Conservation (phyloP, 2,329 filamentous ascomycete species). For the Setomelanomma holmii region DNA sequence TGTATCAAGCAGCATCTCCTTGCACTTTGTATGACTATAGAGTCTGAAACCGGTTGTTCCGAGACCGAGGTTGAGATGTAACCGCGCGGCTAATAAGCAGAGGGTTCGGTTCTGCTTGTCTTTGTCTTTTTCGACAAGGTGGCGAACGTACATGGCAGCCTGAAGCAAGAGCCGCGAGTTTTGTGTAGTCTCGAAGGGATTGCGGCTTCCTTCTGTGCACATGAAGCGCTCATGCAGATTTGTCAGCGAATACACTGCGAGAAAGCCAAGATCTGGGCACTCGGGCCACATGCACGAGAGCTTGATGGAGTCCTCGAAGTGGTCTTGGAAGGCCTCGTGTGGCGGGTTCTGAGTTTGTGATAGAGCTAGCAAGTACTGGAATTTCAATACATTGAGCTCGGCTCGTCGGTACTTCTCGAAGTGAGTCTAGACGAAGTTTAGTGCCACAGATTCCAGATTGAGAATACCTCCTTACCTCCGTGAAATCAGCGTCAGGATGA, state of each 20-base stretch:
- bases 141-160: conserved; percentile 35
- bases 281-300: conserved; percentile 19
- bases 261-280: conserved; percentile 22
- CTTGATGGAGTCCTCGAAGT: conserved; percentile 18
- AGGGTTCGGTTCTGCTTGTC: conserved; percentile 35
- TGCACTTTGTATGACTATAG: conserved; percentile 35
- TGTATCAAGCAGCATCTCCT: conserved; percentile 46
- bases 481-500: background rate
- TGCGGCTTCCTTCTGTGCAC: background rate
- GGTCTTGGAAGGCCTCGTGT: conserved; percentile 10
- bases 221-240: conserved; percentile 22
- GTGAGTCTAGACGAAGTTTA: conserved; percentile 6
- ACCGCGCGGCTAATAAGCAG: conserved; percentile 40
- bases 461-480: background rate
- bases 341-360: conserved; percentile 14
- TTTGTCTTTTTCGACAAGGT: conserved; percentile 30
- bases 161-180: conserved; percentile 35
- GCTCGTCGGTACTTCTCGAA: conserved; percentile 21
- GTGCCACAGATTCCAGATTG: background rate
- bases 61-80: conserved; percentile 42
- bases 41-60: conserved; percentile 38
- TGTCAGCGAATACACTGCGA: conserved; percentile 34
- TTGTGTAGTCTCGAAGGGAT: conserved; percentile 4
- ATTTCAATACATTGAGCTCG: conserved; percentile 31
- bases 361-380: conserved; percentile 35